Base-by-base conservation (phyloP, 805 yeast species). In the Maudiozyma saulgeensis region DNA sequence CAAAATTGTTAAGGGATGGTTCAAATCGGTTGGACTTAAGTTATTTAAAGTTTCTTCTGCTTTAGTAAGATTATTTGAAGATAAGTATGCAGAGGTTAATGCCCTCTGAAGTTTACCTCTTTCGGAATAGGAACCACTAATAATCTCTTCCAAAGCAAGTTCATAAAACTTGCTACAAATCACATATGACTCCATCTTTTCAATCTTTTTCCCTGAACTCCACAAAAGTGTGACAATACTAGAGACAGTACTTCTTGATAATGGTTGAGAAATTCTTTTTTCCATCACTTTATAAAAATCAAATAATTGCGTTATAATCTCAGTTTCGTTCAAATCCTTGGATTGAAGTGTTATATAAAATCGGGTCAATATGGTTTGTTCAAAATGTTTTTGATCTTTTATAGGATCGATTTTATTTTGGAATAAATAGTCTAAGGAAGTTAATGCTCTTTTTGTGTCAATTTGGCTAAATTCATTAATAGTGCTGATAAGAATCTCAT, bases 31-130 rank as follows among this genome's bases (percentile, higher is more conserved):
- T 0, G 57, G 49, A 18, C 47, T 43, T 69, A 71, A 64, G 0
- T 39, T 11, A 0, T 63, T 47, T 38, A 55, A 65, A 0, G 62
- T 44, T 4, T 48, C 31, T 4, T 59, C 45, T 1, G 65, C 67
- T 5, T 56, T 48, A 1, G 54, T 55, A 47, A 39, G 51, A 1
- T 65, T 44, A 3, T 55, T 57, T 0, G 57, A 37, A 8, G 60
- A 55, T 6, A 69, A 53, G 38, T 61, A 60, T 15, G 65, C 59
- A 19, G 60, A 55, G 40, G 64, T 61, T 23, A 71, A 54, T 2
- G 71, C 70, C 43, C 76, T 59, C 48, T 69, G 65, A 4, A 73
- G 52, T 51, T 71, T 71, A 2, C 66, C 71, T 32, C 50, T 57
- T 38, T 70, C 73, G 6, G 53, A 54, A 15, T 62, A 63, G 15